Conservation (phyloP, 805 yeast genomes). For the Candida arabinofermentans region DNA sequence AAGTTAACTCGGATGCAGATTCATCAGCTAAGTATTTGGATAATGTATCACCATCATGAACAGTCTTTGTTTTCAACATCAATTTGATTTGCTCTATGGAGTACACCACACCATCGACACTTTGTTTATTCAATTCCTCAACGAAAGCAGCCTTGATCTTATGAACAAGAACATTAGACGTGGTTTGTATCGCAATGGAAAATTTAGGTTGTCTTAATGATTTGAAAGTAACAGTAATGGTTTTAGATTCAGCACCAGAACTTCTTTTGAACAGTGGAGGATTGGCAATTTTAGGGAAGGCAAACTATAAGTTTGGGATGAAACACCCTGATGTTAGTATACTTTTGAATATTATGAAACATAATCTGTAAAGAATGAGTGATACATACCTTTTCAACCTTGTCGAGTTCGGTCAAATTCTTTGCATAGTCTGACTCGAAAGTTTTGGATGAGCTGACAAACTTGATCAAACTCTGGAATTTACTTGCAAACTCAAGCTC, state of each 20-base stretch:
- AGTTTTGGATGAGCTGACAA: constrained; percentile 34
- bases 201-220: constrained; percentile 76
- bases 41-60: constrained; percentile 40
- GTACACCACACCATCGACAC: constrained; percentile 23
- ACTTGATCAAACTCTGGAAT: constrained; percentile 43
- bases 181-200: constrained; percentile 19
- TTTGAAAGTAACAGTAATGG: constrained; percentile 41
- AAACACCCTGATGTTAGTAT: not conserved
- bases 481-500: constrained; percentile 47
- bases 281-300: constrained; percentile 13
- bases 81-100: constrained; percentile 38
- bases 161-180: constrained; percentile 28
- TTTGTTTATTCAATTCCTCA: constrained; percentile 19
- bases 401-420: constrained; percentile 7
- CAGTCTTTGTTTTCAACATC: constrained; percentile 47
- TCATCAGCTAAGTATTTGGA: constrained; percentile 13
- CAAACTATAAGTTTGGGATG: constrained; percentile 6
- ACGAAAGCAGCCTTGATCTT: constrained; percentile 37
- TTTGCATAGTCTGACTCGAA: constrained; percentile 9
- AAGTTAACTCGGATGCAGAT: constrained; percentile 20
- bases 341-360: too few relatives aligned
- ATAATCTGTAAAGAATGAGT: not conserved
- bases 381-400: constrained; percentile 11
- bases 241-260: constrained; percentile 22
- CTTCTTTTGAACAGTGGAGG: constrained; percentile 30